Base-by-base conservation (phyloP, 345 rosid species). In the Fremontodendron californicum region DNA sequence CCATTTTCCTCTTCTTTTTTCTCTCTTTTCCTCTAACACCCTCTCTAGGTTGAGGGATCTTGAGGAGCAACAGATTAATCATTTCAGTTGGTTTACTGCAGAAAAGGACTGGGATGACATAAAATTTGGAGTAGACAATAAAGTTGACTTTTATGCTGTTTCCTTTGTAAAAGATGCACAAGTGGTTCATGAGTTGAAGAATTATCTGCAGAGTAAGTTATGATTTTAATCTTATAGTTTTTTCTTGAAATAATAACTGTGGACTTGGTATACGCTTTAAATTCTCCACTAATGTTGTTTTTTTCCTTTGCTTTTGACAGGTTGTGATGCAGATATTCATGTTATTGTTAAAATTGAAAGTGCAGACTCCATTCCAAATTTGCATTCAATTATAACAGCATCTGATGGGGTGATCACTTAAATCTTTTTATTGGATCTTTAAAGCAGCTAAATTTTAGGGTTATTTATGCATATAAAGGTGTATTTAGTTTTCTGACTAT, bases 21-120 rank as follows among this genome's bases (percentile, higher is more conserved):
- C 31, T 70, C 13, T 57, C 31, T 31, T 11, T 81, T 18, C 61
- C 8, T 10, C 40, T 31, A 1, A 13, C 42, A 31, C 66, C 10
- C 19, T 29, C 39, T 35, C 21, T 62, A 0, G 3, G 12, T 15
- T 62, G 21, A 62, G 67, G 39, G 42, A 62, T 62, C 67, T 31
- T 62, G 21, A 16, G n/a, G 9, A 29, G 65, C 39, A 61, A 29
- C 9, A 15, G 18, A 13, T 13, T 74, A 72, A n/a, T 9, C 21
- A 49, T 67, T 82, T 33, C 40, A 18, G 4, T 3, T 78, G 42
- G 52, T 83, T 66, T 76, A 46, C 48, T 76, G 81, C 93, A 95
- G 98, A 95, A 52, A 95, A 95, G 88, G 99, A 95, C 79, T 93
- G 99, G 99, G 98, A 95, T 81, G 99, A 93, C 83, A 93, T 95